Evolutionary conservation across 2,329 filamentous ascomycete genomes (phyloP).

Genomic region (Colletotrichum musicola): DNA sequence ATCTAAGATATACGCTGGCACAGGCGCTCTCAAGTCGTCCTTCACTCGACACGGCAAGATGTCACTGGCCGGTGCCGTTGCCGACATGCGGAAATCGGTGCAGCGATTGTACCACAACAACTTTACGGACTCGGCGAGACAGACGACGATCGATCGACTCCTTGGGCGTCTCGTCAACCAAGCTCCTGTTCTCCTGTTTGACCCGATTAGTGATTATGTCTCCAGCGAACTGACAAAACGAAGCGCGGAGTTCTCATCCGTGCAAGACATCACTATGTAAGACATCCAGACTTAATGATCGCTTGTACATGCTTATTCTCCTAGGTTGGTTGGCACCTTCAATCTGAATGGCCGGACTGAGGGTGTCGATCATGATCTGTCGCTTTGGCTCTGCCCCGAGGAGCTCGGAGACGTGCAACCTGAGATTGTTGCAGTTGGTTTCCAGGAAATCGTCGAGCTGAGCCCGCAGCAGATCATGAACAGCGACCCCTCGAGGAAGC

Average conservation of each 20-base stretch:
- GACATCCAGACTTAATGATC: constrained; percentile 39
- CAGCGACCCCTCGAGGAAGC: constrained; percentile 88
- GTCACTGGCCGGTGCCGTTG: constrained; percentile 91
- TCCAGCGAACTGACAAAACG: constrained; percentile 78
- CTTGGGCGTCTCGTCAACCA: constrained; percentile 89
- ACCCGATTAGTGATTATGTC: constrained; percentile 94
- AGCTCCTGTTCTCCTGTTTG: constrained; percentile 85
- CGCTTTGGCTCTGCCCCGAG: constrained; percentile 84
- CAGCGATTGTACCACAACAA: constrained; percentile 98
- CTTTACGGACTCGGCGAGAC: constrained; percentile 91
- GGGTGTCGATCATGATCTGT: constrained; percentile 83
- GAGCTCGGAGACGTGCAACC: constrained; percentile 73
- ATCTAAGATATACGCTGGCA: constrained; percentile 96
- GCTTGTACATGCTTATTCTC: constrained; percentile 41
- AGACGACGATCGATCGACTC: constrained; percentile 95
- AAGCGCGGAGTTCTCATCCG: constrained; percentile 80
- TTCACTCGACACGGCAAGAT: constrained; percentile 96
- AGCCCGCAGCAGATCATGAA: constrained; percentile 99
- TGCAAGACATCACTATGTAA: constrained; percentile 81
- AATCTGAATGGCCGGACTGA: constrained; percentile 92
- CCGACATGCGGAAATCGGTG: constrained; percentile 95
- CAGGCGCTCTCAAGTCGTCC: constrained; percentile 93
- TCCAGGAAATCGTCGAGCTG: constrained; percentile 98
- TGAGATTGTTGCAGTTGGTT: constrained; percentile 89
- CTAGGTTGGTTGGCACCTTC: constrained; percentile 82